Evolutionary conservation across 2,329 filamentous ascomycete genomes (phyloP).

Genomic region (Botrytis squamosa): DNA sequence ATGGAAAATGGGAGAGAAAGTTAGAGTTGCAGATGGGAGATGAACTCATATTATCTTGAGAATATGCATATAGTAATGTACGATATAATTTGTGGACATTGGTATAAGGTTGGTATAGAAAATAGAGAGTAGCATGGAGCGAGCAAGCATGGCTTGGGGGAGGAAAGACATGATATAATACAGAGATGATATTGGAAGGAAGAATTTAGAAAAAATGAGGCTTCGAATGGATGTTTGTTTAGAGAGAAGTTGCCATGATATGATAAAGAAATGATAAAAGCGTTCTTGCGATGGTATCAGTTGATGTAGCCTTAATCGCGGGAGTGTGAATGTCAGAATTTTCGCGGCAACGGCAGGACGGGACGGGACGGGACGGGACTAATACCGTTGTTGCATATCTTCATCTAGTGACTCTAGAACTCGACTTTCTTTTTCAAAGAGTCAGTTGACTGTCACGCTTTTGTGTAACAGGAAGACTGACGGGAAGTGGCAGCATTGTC

Average conservation of each 20-base stretch:
- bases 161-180: not conserved
- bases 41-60: not conserved
- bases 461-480: not conserved
- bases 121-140: not conserved
- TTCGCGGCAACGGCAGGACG: not conserved
- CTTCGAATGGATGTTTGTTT: not conserved
- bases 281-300: not conserved
- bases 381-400: accelerated
- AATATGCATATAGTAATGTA: not conserved
- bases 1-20: no score
- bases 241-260: not conserved
- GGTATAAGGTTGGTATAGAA: not conserved
- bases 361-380: no score
- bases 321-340: not conserved
- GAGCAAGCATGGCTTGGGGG: not conserved
- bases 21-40: not conserved
- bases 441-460: not conserved
- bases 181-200: not conserved
- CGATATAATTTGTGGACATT: not conserved
- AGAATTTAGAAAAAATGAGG: not conserved
- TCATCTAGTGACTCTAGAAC: not conserved
- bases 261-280: not conserved
- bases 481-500: not conserved
- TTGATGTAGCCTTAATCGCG: not conserved
- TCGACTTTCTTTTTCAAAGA: not conserved